Percentiles rank a stretch among this genome's conserved stretches.
Conservation (phyloP, 129 eudicot genomes). For the Pittosporum tobira region DNA sequence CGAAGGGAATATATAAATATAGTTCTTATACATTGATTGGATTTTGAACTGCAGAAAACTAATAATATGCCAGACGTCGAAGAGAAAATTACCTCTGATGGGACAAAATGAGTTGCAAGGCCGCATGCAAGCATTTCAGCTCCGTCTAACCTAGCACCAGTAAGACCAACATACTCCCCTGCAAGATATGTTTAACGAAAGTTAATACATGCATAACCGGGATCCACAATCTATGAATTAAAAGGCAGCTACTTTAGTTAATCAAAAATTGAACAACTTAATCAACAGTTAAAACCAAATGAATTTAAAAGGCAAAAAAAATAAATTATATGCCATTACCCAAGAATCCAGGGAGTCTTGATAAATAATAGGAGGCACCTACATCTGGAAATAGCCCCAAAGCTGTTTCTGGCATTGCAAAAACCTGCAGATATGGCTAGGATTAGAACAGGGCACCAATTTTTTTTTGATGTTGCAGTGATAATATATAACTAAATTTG, state of each 20-base stretch:
- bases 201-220: neutral
- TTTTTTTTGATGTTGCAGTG: neutral
- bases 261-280: neutral
- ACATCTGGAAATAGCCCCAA: conserved; percentile 91
- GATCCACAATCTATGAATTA: neutral
- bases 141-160: conserved; percentile 94
- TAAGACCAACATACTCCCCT: conserved; percentile 91
- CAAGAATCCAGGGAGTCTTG: conserved; percentile 90
- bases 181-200: conserved; percentile 13
- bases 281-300: neutral
- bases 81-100: conserved; percentile 37
- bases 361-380: conserved; percentile 83
- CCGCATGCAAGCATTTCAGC: conserved; percentile 99
- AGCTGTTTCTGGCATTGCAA: conserved; percentile 98
- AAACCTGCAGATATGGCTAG: conserved; percentile 42
- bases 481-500: neutral
- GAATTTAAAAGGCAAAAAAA: neutral
- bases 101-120: conserved; percentile 91
- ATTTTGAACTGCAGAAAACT: neutral
- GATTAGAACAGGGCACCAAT: neutral
- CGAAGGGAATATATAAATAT: neutral
- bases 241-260: neutral
- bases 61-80: neutral
- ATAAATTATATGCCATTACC: conserved; percentile 45
- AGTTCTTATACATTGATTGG: neutral